These are phyloP conservation scores for Oryza punctata DNA, from an alignment of 176 grass and related monocot species.

Conservation along the genomic window DNA sequence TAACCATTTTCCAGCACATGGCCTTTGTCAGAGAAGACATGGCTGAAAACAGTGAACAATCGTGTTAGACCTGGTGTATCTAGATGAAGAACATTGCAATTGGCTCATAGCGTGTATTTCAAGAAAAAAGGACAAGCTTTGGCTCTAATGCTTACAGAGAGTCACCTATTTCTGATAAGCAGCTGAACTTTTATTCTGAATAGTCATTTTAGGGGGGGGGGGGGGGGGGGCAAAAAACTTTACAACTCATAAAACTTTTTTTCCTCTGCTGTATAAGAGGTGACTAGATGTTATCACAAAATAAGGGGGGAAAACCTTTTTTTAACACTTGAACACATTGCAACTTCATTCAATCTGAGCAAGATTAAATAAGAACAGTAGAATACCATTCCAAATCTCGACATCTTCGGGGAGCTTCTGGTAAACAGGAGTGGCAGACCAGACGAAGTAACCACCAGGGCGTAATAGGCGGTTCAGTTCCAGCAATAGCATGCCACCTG, in stretches of 20 bases:
- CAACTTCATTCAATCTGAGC: background rate
- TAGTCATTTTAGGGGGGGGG: background rate
- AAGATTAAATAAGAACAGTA: constrained; percentile 19
- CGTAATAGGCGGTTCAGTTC: constrained; percentile 92
- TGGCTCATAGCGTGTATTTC: background rate
- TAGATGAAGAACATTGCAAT: constrained; percentile 3
- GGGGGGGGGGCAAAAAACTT: too few relatives aligned
- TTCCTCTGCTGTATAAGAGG: background rate
- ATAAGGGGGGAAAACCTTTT: background rate
- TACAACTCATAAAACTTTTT: background rate
- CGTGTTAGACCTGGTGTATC: constrained; percentile 16
- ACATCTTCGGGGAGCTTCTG: constrained; percentile 85
- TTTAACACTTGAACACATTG: background rate
- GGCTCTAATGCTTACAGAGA: background rate
- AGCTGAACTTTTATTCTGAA: background rate
- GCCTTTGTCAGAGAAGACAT: constrained; percentile 89
- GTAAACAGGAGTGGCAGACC: constrained; percentile 99
- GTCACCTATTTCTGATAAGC: background rate
- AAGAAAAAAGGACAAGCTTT: background rate
- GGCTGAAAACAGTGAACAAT: constrained; percentile 45
- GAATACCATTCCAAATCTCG: constrained; percentile 89
- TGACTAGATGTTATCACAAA: background rate
- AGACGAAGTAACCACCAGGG: constrained; percentile 95
- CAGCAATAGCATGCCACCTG: constrained; percentile 94
- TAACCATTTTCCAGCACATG: constrained; percentile 98